Evolutionary conservation across 176 grass and related monocot genomes (phyloP), one percentile per base, ranked within the genome.

Genomic region (Phoenix dactylifera): DNA sequence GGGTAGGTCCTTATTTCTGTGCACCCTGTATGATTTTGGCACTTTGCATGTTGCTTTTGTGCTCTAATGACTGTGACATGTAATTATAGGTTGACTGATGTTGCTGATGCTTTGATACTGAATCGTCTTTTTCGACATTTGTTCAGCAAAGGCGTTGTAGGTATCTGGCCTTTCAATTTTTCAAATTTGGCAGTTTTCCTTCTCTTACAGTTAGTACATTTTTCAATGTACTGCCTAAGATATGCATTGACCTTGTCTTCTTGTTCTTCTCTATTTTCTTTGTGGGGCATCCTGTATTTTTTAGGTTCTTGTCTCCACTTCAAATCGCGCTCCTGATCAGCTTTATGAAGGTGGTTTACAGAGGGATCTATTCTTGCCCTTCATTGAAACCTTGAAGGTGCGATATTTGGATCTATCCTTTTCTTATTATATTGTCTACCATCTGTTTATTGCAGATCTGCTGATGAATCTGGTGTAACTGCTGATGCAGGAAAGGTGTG

Each of bases 31-130:
- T 10, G 22, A 5, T 68, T 39, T 9, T 44, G 35, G 10, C 35
- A 12, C 35, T 39, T 30, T 18, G 0, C 15, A 3, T 24, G 20
- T 50, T 55, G n/a, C 20, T 55, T 64, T 54, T 18, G 14, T 71
- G 10, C 12, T 19, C 51, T 12, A 24, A 54, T 63, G 6, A 63
- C 52, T 54, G 18, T 53, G 52, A 56, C 29, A 71, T 39, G 4
- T 76, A 63, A 15, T 68, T 57, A 9, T 64, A 95, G 90, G 90
- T 89, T 89, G 58, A 86, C 86, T 77, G 90, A 95, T 95, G 90
- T 95, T 58, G 90, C 90, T 53, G 92, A 91, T 56, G 92, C 92
- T 59, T 84, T 97, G 80, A 88, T 97, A 70, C 58, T 97, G 65
- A 90, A 97, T 63, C 69, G 92, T 17, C 66, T 97, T 62, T 97